Percentiles rank a stretch among this genome's conserved stretches.
Conservation (phyloP, 148 eudicot species). For the Persicaria tinctoria region DNA sequence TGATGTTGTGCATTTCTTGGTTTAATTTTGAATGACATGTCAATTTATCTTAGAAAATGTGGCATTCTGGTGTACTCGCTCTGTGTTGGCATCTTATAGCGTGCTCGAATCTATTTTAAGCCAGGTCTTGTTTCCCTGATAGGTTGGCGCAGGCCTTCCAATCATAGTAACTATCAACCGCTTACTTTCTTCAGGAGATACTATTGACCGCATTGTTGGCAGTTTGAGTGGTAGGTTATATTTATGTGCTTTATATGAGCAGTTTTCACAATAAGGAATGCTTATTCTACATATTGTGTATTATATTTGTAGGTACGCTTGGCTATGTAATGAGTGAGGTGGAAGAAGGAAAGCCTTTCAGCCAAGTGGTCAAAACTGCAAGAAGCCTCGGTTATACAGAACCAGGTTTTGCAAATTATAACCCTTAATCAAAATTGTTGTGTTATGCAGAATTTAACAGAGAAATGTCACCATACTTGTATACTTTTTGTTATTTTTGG, state of each 20-base stretch:
- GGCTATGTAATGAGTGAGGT: conserved; percentile 97
- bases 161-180: conserved; percentile 76
- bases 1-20: too few species aligned
- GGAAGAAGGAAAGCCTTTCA: conserved; percentile 83
- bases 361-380: conserved; percentile 86
- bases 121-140: conserved; percentile 17
- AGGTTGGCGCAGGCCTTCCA: conserved; percentile 99
- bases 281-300: background rate
- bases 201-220: conserved; percentile 62
- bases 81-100: background rate
- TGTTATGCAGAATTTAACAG: background rate
- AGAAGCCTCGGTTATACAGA: conserved; percentile 90
- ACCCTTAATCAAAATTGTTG: background rate
- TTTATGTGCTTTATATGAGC: background rate
- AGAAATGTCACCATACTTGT: background rate
- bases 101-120: background rate
- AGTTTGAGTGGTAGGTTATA: conserved; percentile 72
- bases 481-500: background rate
- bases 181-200: conserved; percentile 80
- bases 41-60: background rate
- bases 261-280: background rate
- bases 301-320: conserved; percentile 57
- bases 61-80: background rate
- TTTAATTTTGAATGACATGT: background rate
- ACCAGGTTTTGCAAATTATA: conserved; percentile 52